Evolutionary conservation across 371 early-diverging fungal genomes (phyloP), one percentile per base, ranked within the genome.

Genomic region (Nematocida sp.): DNA sequence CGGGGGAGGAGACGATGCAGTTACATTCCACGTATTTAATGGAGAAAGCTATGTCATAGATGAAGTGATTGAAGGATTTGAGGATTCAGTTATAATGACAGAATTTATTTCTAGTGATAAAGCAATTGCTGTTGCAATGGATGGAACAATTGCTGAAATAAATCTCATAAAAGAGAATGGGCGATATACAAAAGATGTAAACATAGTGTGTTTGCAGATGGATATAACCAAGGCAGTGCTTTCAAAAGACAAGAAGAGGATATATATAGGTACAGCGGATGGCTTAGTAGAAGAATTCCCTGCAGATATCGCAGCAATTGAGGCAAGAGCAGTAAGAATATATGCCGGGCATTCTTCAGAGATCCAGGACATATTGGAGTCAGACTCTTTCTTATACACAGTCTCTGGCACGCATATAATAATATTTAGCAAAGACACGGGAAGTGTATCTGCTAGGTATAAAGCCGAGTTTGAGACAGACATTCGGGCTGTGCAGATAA

Each of bases 61-160:
- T 39, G 80, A 78, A 40, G 71, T 69, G 23, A 70, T 78, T 42
- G 80, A 78, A 39, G 80, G 80, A 11, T 57, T 78, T 23, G 80
- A 78, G n/a, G 80, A 78, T 47, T 70, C 70, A n/a, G 70, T 78
- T 23, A 33, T 78, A 44, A 75, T 56, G 4, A 47, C 62, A 11
- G 33, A 18, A 15, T 78, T 78, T 67, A 27, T 78, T 13, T 50
- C 70, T 9, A 25, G 40, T 13, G 27, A 46, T 4, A 23, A 44
- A 44, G 70, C 80, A 20, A 70, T 78, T 39, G 80, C 70, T 6
- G 80, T 78, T 3, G 23, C 80, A 13, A 78, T 78, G 80, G 70
- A 78, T 23, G 80, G 80, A 47, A 27, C 45, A 11, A 33, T 78
- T 58, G 69, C 66, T 11, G 13, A 52, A 13, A 58, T 78, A 18